phyloP scores from a whole-genome alignment of 169 alveolate genomes.

The Toxoplasma gondii region DNA sequence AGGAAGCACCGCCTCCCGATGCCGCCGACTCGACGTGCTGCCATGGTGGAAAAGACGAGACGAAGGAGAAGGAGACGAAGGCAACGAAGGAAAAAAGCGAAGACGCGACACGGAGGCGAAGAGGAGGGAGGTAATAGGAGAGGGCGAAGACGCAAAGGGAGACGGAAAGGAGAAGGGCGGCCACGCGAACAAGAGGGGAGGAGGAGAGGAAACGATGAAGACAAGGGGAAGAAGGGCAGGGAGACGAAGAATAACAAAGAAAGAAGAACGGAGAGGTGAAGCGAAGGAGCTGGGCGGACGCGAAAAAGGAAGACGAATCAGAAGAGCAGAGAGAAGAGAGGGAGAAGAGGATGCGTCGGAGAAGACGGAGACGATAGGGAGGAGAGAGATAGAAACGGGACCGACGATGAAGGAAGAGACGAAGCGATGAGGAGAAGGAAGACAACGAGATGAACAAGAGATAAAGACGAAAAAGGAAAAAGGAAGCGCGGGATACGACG shows the following conservation, averaged over 20 bases:
- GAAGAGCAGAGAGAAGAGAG: no score
- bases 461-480: background rate
- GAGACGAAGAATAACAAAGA: no score
- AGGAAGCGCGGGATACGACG: no score
- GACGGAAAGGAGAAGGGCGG: background rate
- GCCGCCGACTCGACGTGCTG: slow-evolving; percentile 20
- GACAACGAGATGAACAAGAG: background rate
- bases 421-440: background rate
- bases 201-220: no score
- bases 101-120: background rate
- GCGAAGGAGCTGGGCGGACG: background rate
- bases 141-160: background rate
- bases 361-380: background rate
- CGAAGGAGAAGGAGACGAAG: background rate
- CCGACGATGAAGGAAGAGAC: background rate
- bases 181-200: background rate
- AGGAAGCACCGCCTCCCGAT: background rate
- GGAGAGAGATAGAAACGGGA: no score
- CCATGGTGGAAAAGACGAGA: background rate
- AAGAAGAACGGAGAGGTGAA: background rate
- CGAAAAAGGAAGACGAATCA: background rate
- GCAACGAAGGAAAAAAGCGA: background rate
- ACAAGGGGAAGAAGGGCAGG: no score
- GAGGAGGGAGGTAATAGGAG: background rate
- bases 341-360: background rate